Base-by-base conservation (phyloP, 2,329 filamentous ascomycete genomes). In the Xylariaceae sp. region DNA sequence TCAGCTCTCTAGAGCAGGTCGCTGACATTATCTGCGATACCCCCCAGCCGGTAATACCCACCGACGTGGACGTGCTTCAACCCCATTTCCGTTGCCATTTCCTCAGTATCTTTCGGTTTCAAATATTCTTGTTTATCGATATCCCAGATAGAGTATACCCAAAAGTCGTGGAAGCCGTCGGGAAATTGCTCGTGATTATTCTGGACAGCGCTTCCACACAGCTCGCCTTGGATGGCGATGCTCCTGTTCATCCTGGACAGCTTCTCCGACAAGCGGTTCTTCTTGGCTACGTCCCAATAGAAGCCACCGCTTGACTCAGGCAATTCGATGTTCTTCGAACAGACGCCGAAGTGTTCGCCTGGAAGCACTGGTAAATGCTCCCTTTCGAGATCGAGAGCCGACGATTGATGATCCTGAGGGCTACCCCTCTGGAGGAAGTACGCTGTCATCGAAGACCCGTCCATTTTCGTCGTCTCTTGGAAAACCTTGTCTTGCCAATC, bases 141-240 rank as follows among this genome's bases (percentile, higher is more conserved):
- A 30, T 62, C 44, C 37, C 40, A 60, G 18, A 60, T 51, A 13
- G 35, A 39, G 30, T 57, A 62, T 9, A 55, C 49, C 22, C 51
- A 34, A 36, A 60, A 61, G 16, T 51, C 40, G 34, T 58, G 50
- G 13, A 44, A 33, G 3, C 49, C 51, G n/a, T n/a, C n/a, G n/a
- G n/a, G n/a, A 31, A 59, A 56, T 6, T 41, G 28, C 43, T 60
- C 49, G 9, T 51, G 55, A 39, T 63, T 64, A 3, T 47, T 38
- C 7, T 51, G 39, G 34, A 62, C 46, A 16, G 35, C 35, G n/a
- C 40, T 35, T 4, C 61, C 61, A 13, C 57, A 55, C 0, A 64
- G 46, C 48, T 64, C 62, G 4, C 59, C 61, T 22, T 61, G 60
- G 12, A 63, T 39, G 8, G 54, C 59, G 4, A 59, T 44, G 39